Base-by-base conservation (phyloP, 2,329 filamentous ascomycete species). In the Ascochyta lentis region DNA sequence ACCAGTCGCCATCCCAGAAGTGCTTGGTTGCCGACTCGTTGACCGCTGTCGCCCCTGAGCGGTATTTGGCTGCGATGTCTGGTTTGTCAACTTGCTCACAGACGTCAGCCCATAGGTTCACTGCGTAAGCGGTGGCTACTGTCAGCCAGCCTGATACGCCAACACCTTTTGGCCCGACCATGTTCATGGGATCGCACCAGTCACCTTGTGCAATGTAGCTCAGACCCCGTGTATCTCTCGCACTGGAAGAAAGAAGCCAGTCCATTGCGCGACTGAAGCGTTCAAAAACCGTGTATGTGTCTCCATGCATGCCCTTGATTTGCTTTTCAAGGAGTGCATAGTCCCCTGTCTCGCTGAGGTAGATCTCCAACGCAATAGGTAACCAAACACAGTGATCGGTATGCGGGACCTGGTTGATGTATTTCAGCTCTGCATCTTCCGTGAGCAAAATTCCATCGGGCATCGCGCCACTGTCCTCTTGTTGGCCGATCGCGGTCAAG, bases 101-200 rank as follows among this genome's bases (percentile, higher is more conserved):
- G 33, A 84, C 74, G n/a, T 68, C 65, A 2, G 83, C 81, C 82
- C 83, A 86, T 0, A 85, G 67, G 12, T 80, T 81, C 22, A 82
- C 72, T 0, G 83, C 81, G 61, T 81, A 83, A 0, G 74, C 83
- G 0, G 83, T 85, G 6, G 83, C 83, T 2, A 85, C 74, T 0
- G 83, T 85, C 31, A 85, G 77, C 83, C 83, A 86, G 19, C 82
- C 83, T 0, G 83, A 85, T 1, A 86, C 83, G 23, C 83, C 83
- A 49, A 79, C 78, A 35, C 83, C 83, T 66, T 84, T 84, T 65
- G 81, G 83, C 4, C 83, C 83, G n/a, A 84, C 83, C 83, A 86
- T 86, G 69, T 86, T 86, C 80, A 85, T 83, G 3, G 83, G 83
- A 57, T 85, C 83, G 60, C 83, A 86, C 83, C 83, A 86, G 66